Percentiles rank a stretch among this genome's conserved stretches.
These are phyloP conservation scores for Isoetes engelmannii DNA, from an alignment of 83 land plant species.

Conservation along the genomic window DNA sequence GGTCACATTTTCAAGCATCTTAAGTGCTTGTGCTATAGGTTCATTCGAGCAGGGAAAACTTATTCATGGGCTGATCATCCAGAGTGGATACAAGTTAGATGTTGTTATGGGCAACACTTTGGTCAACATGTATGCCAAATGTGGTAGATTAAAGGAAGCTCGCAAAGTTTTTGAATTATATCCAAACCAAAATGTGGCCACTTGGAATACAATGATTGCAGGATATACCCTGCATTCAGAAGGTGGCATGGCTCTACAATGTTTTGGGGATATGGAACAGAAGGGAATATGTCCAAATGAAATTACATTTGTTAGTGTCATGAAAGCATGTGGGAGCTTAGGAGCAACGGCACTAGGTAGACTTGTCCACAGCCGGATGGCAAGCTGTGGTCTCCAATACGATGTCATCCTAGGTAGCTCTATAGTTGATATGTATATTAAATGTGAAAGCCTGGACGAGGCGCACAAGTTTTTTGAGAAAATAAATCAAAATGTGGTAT, in stretches of 20 bases:
- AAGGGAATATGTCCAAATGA: slow-evolving; percentile 21
- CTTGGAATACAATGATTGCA: not conserved
- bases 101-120: not conserved
- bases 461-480: slow-evolving; percentile 33
- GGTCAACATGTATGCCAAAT: slow-evolving; percentile 1
- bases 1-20: not conserved
- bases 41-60: not conserved
- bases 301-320: slow-evolving; percentile 17
- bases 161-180: not conserved
- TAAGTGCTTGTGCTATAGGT: not conserved
- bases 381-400: slow-evolving; percentile 1
- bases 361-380: slow-evolving; percentile 25
- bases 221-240: not conserved
- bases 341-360: slow-evolving; percentile 14
- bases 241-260: not conserved
- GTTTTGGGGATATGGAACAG: not conserved
- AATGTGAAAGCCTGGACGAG: slow-evolving; percentile 33
- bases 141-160: not conserved
- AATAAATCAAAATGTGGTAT: slow-evolving; percentile 30
- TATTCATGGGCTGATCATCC: not conserved
- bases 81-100: not conserved
- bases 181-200: not conserved
- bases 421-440: slow-evolving; percentile 39
- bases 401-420: slow-evolving; percentile 39
- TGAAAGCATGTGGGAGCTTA: slow-evolving; percentile 34